phyloP scores from a whole-genome alignment of 1,284 basidiomycete genomes.

The Sanghuangporus baumii region DNA sequence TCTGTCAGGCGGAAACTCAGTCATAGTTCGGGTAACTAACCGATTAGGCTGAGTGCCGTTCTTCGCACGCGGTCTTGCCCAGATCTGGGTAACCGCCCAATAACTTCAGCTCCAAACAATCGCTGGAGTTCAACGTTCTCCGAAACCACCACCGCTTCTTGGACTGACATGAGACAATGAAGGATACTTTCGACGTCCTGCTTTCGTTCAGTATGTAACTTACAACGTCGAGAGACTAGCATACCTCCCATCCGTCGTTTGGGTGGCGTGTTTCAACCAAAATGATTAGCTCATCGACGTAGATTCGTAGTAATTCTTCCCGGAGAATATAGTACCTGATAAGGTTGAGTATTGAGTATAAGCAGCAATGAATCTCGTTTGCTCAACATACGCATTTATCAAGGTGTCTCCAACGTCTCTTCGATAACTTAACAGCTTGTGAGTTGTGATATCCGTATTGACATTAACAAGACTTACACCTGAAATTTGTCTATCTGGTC shows the following conservation, averaged over 20 bases:
- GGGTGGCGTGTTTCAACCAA: conserved; percentile 38
- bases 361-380: background rate
- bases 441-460: background rate
- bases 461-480: conserved; percentile 42
- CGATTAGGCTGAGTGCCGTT: conserved; percentile 68
- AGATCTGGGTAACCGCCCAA: conserved; percentile 59
- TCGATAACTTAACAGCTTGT: conserved; percentile 53
- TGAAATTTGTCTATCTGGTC: conserved; percentile 74
- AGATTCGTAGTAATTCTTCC: conserved; percentile 71
- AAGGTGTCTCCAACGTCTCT: conserved; percentile 87
- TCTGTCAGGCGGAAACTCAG: background rate
- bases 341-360: conserved; percentile 11
- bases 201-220: background rate
- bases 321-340: conserved; percentile 82
- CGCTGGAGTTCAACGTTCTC: conserved; percentile 57
- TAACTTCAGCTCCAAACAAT: conserved; percentile 65
- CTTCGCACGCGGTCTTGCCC: conserved; percentile 64
- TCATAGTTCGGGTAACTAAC: conserved; percentile 30
- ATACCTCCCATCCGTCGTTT: conserved; percentile 64
- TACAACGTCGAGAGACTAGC: conserved; percentile 20
- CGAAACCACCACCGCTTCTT: conserved; percentile 80
- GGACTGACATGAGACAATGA: conserved; percentile 78
- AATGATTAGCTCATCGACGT: conserved; percentile 55
- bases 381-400: conserved; percentile 71
- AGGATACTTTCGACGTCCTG: conserved; percentile 82